A percentile compares a stretch with the other conserved stretches of the same genome.
Conservation (phyloP, 257 asterid genomes). For the Fraxinus americana region DNA sequence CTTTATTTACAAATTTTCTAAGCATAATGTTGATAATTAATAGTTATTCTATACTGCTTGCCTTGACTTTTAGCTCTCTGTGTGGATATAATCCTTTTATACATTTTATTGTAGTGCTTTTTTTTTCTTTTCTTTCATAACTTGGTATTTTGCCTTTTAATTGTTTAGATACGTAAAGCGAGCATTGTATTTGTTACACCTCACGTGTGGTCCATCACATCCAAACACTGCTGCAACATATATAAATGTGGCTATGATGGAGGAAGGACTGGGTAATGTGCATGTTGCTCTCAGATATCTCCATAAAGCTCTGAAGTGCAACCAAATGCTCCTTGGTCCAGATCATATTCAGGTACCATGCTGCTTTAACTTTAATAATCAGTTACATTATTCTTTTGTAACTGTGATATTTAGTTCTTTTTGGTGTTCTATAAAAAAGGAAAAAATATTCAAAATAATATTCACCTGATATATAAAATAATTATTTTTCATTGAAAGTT, state of each 20-base stretch:
- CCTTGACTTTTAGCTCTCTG: neutral
- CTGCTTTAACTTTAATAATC: constrained; percentile 13
- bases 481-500: neutral
- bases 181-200: constrained; percentile 82
- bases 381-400: constrained; percentile 14
- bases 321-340: constrained; percentile 94
- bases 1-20: neutral
- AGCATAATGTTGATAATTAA: neutral
- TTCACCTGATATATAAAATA: constrained; percentile 2
- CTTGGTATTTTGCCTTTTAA: constrained; percentile 22
- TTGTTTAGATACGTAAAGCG: constrained; percentile 78
- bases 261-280: constrained; percentile 94
- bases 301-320: constrained; percentile 93
- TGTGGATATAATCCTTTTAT: constrained; percentile 6
- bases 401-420: constrained; percentile 13
- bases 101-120: neutral
- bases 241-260: constrained; percentile 97
- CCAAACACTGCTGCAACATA: constrained; percentile 98
- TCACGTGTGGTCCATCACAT: constrained; percentile 94
- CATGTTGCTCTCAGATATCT: constrained; percentile 93
- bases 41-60: constrained; percentile 1
- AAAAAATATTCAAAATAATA: neutral
- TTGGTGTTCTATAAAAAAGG: constrained; percentile 17
- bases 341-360: constrained; percentile 85
- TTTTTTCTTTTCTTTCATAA: neutral